Percentiles rank a stretch among this genome's conserved stretches.
Evolutionary conservation across 441 rosid species (phyloP).

Genomic region (Populus hybrid): DNA sequence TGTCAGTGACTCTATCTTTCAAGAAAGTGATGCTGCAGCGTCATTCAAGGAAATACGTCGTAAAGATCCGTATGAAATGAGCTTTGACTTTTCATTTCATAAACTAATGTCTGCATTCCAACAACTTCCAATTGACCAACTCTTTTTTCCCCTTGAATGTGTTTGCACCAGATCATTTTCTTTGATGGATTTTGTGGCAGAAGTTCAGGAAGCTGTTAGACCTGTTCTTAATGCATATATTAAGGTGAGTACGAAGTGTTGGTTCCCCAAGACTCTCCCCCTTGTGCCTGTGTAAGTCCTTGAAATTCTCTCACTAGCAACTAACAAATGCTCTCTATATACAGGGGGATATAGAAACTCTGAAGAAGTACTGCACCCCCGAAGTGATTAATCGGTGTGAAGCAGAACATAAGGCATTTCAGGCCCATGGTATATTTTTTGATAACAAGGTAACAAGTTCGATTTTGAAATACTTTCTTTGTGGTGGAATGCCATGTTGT

Average conservation of each 20-base stretch:
- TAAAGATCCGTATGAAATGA: slow-evolving; percentile 70
- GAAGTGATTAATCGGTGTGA: slow-evolving; percentile 74
- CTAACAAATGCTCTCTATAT: slow-evolving; percentile 4
- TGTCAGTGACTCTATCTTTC: slow-evolving; percentile 69
- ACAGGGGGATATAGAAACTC: slow-evolving; percentile 67
- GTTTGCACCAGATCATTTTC: slow-evolving; percentile 61
- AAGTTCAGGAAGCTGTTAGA: slow-evolving; percentile 80
- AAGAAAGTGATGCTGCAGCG: slow-evolving; percentile 90
- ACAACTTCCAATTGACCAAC: neutral
- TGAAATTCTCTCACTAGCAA: neutral
- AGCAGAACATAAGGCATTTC: slow-evolving; percentile 69
- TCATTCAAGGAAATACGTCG: slow-evolving; percentile 79
- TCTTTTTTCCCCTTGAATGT: slow-evolving; percentile 5
- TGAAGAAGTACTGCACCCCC: slow-evolving; percentile 81
- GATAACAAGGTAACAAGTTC: slow-evolving; percentile 66
- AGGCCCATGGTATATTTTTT: slow-evolving; percentile 64
- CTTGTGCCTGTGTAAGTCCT: neutral
- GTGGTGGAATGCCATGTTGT: neutral
- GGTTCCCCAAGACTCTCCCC: neutral
- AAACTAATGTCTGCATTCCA: neutral
- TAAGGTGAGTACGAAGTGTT: slow-evolving; percentile 43
- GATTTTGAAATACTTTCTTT: neutral
- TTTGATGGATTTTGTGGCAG: slow-evolving; percentile 80
- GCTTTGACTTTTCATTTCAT: slow-evolving; percentile 11
- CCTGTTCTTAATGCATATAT: slow-evolving; percentile 79